These are phyloP conservation scores for Baudoinia panamericana DNA, from an alignment of 495 filamentous ascomycete species.

Conservation along the genomic window DNA sequence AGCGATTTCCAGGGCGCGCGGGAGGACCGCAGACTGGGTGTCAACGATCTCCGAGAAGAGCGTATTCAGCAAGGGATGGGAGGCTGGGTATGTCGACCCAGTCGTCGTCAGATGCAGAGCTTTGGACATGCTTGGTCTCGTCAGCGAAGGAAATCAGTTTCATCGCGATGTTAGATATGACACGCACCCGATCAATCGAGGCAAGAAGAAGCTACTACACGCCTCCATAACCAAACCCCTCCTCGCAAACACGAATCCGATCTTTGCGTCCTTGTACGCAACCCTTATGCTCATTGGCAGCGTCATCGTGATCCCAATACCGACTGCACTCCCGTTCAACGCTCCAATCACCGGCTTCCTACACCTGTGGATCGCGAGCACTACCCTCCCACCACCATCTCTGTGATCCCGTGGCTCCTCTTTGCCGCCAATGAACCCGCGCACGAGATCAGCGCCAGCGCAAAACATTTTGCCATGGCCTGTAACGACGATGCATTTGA, in stretches of 20 bases:
- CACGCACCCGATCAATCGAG: conserved; percentile 40
- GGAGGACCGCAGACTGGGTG: conserved; percentile 38
- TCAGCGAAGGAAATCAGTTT: too few species aligned
- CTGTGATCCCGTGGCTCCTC: conserved; percentile 15
- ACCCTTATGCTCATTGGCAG: conserved; percentile 48
- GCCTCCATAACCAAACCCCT: conserved; percentile 50
- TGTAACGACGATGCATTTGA: conserved; percentile 46
- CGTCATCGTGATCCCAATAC: conserved; percentile 56
- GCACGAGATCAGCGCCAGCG: conserved; percentile 53
- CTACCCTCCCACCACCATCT: conserved; percentile 40
- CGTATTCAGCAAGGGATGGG: conserved; percentile 33
- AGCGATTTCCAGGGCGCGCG: conserved; percentile 44
- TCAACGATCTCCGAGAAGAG: conserved; percentile 45
- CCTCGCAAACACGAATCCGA: conserved; percentile 53
- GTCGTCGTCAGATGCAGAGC: conserved; percentile 49
- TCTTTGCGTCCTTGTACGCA: conserved; percentile 40
- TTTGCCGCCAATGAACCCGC: conserved; percentile 32
- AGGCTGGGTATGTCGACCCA: conserved; percentile 33
- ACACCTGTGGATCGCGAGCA: conserved; percentile 47
- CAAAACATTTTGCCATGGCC: conserved; percentile 50
- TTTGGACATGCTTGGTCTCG: conserved; percentile 27
- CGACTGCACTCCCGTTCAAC: conserved; percentile 52
- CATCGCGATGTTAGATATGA: neutral
- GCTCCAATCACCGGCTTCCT: conserved; percentile 53
- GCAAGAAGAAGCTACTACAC: conserved; percentile 49